Percentiles rank a stretch among this genome's conserved stretches.
Evolutionary conservation across 805 yeast species (phyloP).

Genomic region (Metschnikowia similis): DNA sequence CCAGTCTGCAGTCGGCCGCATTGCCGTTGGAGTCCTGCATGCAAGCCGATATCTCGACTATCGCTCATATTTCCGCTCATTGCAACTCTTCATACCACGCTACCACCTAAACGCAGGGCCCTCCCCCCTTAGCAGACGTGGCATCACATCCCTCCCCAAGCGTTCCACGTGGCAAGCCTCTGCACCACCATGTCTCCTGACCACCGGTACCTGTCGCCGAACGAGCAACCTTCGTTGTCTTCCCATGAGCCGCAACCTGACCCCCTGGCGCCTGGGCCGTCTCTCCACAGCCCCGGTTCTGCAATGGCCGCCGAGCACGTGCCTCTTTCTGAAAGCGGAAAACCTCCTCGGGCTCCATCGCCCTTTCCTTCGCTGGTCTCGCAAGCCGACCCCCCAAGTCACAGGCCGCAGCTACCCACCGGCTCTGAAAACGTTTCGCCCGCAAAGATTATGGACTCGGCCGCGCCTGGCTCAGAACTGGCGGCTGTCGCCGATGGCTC

Average conservation of each 20-base stretch:
- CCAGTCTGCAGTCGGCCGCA: neutral
- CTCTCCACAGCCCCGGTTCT: too few species aligned
- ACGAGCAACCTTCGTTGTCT: neutral
- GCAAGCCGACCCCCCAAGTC: neutral
- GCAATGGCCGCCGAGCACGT: neutral
- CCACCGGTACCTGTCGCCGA: neutral
- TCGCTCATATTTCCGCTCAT: neutral
- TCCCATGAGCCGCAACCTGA: neutral
- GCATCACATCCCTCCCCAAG: neutral
- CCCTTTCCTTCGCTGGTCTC: neutral
- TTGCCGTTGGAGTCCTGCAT: constrained; percentile 3
- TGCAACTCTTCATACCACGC: neutral
- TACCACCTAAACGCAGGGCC: neutral
- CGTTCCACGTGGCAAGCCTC: neutral
- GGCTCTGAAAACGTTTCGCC: neutral
- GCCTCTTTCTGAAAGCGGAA: neutral
- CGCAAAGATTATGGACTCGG: neutral
- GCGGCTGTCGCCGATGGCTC: neutral
- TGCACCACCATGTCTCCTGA: neutral
- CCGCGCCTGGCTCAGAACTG: neutral
- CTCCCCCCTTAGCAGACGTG: neutral
- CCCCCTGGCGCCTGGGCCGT: neutral
- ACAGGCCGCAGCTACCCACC: neutral
- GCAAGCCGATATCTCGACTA: constrained; percentile 6
- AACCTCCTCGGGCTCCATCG: too few species aligned